phyloP scores from a whole-genome alignment of 805 yeast genomes.

The Tetrapisispora taiwanensis region DNA sequence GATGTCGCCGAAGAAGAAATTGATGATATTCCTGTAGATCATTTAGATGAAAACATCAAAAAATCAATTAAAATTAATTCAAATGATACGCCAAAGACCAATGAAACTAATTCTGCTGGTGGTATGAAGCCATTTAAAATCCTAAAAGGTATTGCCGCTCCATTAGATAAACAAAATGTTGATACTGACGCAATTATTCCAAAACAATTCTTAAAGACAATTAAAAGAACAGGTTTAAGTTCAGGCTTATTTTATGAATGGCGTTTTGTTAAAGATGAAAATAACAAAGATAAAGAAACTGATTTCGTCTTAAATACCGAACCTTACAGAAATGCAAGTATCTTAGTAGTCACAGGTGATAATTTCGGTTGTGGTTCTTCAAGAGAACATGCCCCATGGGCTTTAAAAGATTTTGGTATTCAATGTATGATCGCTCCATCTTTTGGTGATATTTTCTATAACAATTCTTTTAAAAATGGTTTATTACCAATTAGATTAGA shows the following conservation, averaged over 20 bases:
- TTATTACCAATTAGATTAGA: conserved; percentile 87
- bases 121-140: conserved; percentile 70
- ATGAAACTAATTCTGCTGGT: conserved; percentile 35
- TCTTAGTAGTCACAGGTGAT: conserved; percentile 86
- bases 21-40: conserved; percentile 48
- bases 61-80: conserved; percentile 1
- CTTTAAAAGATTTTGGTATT: conserved; percentile 94
- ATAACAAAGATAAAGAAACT: conserved; percentile 71
- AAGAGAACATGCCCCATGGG: conserved; percentile 99
- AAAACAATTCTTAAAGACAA: conserved; percentile 94
- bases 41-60: background rate
- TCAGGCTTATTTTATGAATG: conserved; percentile 86
- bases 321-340: conserved; percentile 72
- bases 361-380: conserved; percentile 99
- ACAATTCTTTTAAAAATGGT: conserved; percentile 94
- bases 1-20: conserved; percentile 46
- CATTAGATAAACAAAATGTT: conserved; percentile 86
- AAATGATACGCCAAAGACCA: conserved; percentile 22
- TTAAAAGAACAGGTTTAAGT: conserved; percentile 89
- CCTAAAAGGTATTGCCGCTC: conserved; percentile 83
- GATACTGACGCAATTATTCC: conserved; percentile 99
- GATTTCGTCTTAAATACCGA: conserved; percentile 82
- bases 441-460: conserved; percentile 96
- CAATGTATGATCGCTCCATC: conserved; percentile 94
- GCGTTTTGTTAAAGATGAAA: conserved; percentile 55